Base-by-base conservation (phyloP, 176 grass and related monocot species). In the Tillandsia leiboldiana region DNA sequence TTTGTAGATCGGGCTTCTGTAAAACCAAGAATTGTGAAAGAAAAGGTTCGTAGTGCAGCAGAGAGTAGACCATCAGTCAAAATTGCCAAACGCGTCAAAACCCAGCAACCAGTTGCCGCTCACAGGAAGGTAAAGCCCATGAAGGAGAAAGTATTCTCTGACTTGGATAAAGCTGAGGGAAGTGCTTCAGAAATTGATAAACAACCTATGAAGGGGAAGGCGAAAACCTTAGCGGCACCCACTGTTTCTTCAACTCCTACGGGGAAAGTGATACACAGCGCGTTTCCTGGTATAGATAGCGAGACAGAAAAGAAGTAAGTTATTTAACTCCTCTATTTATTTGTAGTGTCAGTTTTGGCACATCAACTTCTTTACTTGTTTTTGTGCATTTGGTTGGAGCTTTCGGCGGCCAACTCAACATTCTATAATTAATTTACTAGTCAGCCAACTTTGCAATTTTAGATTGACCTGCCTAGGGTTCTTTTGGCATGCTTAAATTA, bases 231-330 rank as follows among this genome's bases (percentile, higher is more conserved):
- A 67, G 63, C 74, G 59, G 63, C 49, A 75, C 33, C 10, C 64
- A 64, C 66, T 79, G 62, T 59, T 69, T 51, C 79, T 18, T 48
- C 54, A 71, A 51, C 58, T 26, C 26, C 73, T 71, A 28, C 7
- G 3, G 68, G 51, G 80, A 81, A 73, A 57, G 63, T 80, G 51
- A 50, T 73, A 10, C 33, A 11, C 42, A 96, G 81, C 78, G 80
- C 76, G 33, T 92, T 96, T 91, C 88, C 92, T 18, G 49, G 0
- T 53, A 87, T 87, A 71, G 77, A 82, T 77, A 77, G 59, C 51
- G 80, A 89, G 73, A 69, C 71, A 33, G 86, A 92, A 74, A 82
- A 78, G 53, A 84, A 70, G 92, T 96, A 73, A 85, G 80, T 48
- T 11, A 76, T 12, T 67, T 64, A 15, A n/a, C 10, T 61, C 24